phyloP scores from a whole-genome alignment of 352 stramenopile genomes.

The Discostella stelligera region DNA sequence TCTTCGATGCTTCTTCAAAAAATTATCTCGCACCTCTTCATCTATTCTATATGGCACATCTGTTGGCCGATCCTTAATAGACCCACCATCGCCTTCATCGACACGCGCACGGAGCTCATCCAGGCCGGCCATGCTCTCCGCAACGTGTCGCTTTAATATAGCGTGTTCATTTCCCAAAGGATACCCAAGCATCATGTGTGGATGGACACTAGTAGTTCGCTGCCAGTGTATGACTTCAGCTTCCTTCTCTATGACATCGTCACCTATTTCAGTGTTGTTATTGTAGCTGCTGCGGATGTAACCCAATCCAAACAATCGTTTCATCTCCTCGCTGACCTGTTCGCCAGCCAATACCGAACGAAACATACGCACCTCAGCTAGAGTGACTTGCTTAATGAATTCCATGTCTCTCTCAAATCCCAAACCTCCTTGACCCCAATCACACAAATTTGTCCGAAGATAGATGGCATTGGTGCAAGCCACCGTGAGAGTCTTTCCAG shows the following conservation, averaged over 20 bases:
- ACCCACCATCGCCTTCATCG: slow-evolving; percentile 9
- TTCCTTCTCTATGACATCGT: not conserved
- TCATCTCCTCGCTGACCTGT: slow-evolving; percentile 4
- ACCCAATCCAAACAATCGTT: not conserved
- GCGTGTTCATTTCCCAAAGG: slow-evolving; percentile 44
- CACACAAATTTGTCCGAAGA: slow-evolving; percentile 68
- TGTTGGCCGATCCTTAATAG: slow-evolving; percentile 42
- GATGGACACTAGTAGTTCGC: slow-evolving; percentile 62
- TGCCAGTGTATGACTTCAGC: slow-evolving; percentile 54
- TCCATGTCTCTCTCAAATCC: slow-evolving; percentile 71
- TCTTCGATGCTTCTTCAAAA: slow-evolving; percentile 25
- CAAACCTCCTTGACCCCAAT: slow-evolving; percentile 72
- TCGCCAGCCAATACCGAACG: slow-evolving; percentile 20
- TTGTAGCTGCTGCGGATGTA: not conserved
- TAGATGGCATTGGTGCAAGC: slow-evolving; percentile 77
- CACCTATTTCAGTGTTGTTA: not conserved
- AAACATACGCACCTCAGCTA: slow-evolving; percentile 36
- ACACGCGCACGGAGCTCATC: slow-evolving; percentile 66
- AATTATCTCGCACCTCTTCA: slow-evolving; percentile 37
- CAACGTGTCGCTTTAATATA: slow-evolving; percentile 65
- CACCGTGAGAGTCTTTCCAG: slow-evolving; percentile 36
- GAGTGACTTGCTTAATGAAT: slow-evolving; percentile 50
- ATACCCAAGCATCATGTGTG: slow-evolving; percentile 81
- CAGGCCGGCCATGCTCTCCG: slow-evolving; percentile 66
- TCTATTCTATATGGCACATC: slow-evolving; percentile 64